A percentile compares a stretch with the other conserved stretches of the same genome.
These are phyloP conservation scores for Pseudopyrenochaeta lycopersici DNA, from an alignment of 2,329 filamentous ascomycete species.

Conservation along the genomic window DNA sequence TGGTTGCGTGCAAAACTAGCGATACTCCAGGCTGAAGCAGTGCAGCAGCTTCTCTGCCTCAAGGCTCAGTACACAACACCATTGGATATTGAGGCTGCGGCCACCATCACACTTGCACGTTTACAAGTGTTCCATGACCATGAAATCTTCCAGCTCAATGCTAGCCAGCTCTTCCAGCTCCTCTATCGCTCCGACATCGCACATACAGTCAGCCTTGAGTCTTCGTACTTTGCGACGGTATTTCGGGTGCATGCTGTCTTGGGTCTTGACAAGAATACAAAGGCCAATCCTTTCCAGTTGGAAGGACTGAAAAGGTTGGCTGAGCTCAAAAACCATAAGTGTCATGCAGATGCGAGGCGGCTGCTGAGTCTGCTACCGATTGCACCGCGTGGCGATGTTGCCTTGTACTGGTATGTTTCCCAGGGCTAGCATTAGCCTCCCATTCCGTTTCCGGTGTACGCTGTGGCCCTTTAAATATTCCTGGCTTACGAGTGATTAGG, in stretches of 20 bases:
- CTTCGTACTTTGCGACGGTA: constrained; percentile 35
- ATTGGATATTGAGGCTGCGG: constrained; percentile 9
- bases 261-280: constrained; percentile 18
- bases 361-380: constrained; percentile 26
- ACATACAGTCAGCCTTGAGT: constrained; percentile 29
- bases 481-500: constrained; percentile 8
- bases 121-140: constrained; percentile 26
- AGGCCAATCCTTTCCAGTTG: constrained; percentile 27
- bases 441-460: neutral
- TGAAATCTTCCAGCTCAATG: constrained; percentile 27
- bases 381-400: constrained; percentile 30
- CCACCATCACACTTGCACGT: constrained; percentile 10
- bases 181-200: constrained; percentile 36
- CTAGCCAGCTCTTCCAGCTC: constrained; percentile 27
- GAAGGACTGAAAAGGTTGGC: constrained; percentile 23
- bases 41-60: constrained; percentile 28
- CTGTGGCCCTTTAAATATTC: neutral
- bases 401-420: constrained; percentile 28
- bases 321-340: constrained; percentile 16
- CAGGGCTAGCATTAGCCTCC: neutral
- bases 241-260: constrained; percentile 29
- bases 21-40: constrained; percentile 33
- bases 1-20: constrained; percentile 24
- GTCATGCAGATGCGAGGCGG: constrained; percentile 24
- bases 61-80: constrained; percentile 6